Evolutionary conservation across 2,329 filamentous ascomycete species (phyloP), one percentile per base, ranked within the genome.

Genomic region (Neonectria neomacrospora): DNA sequence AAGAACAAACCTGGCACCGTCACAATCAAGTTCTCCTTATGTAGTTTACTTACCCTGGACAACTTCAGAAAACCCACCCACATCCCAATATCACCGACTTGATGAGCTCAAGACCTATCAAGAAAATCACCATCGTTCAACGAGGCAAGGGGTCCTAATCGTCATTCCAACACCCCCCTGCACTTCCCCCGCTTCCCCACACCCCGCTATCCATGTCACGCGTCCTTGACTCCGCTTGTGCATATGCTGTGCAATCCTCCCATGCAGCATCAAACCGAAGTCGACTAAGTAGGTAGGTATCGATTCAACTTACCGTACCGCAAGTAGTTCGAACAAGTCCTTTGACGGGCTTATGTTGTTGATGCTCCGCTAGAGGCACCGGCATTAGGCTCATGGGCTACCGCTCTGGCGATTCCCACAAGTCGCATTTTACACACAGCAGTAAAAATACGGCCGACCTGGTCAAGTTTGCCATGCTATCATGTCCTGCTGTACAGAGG

Each of bases 161-260:
- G 18, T n/a, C 26, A 53, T 51, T 57, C 45, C 44, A 47, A 16
- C n/a, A 23, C 26, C 53, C 47, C 23, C 28, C 37, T 44, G 9
- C 28, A 45, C 32, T 41, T 51, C 50, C 26, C 41, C 48, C 48
- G 60, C 60, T 58, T 63, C 60, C 54, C 60, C 60, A 57, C 60
- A 63, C 54, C 60, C 60, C 60, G 54, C 60, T 42, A 20, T 57
- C 53, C n/a, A 54, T 26, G n/a, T 50, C 47, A 32, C 30, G 47
- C 28, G 28, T 50, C 47, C 26, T 32, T 30, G 54, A 54, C 60
- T 63, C 60, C 60, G 54, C 60, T 45, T 34, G 11, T 58, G 59
- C 59, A 57, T 47, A 57, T 44, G 58, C 20, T 34, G 51, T 55
- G 44, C 44, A 54, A 51, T 61, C 52, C 39, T 58, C 37, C 45